These are phyloP conservation scores for Kalmusia sp. DNA, from an alignment of 2,329 filamentous ascomycete genomes.

Conservation along the genomic window DNA sequence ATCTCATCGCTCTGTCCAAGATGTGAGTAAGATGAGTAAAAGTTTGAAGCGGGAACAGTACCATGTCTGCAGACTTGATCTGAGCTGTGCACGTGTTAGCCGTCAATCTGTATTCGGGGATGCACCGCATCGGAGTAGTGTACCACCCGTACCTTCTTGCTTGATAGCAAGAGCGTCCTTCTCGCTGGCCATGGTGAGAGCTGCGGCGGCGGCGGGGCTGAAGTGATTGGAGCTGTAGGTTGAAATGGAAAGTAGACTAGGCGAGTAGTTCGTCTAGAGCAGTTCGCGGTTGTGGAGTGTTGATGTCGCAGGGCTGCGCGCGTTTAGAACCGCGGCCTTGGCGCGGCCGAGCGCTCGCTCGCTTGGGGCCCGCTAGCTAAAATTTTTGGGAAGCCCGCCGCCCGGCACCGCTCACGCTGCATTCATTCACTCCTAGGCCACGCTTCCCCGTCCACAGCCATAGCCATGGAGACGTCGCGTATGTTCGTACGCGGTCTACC, in stretches of 20 bases:
- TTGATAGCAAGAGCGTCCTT: slow-evolving; percentile 65
- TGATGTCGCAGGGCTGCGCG: slow-evolving; percentile 10
- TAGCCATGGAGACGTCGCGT: slow-evolving; percentile 75
- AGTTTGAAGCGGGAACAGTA: slow-evolving; percentile 54
- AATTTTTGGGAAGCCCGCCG: slow-evolving; percentile 8
- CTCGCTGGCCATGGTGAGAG: slow-evolving; percentile 47
- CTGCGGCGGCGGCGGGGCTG: background rate
- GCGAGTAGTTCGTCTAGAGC: slow-evolving; percentile 1
- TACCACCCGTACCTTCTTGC: slow-evolving; percentile 55
- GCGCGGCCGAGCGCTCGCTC: slow-evolving; percentile 9
- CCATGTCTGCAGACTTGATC: slow-evolving; percentile 99
- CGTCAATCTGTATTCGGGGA: slow-evolving; percentile 10
- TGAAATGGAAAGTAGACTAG: background rate
- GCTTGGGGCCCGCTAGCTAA: slow-evolving; percentile 7
- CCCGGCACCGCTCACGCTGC: background rate
- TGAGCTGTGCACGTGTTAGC: slow-evolving; percentile 69
- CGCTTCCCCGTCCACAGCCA: background rate
- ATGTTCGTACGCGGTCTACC: slow-evolving; percentile 78
- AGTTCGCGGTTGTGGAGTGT: background rate
- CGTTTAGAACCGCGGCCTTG: slow-evolving; percentile 9
- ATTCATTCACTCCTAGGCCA: background rate
- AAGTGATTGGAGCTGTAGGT: background rate
- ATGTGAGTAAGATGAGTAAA: slow-evolving; percentile 20
- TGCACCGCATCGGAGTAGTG: slow-evolving; percentile 10
- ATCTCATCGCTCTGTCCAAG: slow-evolving; percentile 84